Evolutionary conservation across 352 stramenopile genomes (phyloP).

Genomic region (Plasmopara viticola): DNA sequence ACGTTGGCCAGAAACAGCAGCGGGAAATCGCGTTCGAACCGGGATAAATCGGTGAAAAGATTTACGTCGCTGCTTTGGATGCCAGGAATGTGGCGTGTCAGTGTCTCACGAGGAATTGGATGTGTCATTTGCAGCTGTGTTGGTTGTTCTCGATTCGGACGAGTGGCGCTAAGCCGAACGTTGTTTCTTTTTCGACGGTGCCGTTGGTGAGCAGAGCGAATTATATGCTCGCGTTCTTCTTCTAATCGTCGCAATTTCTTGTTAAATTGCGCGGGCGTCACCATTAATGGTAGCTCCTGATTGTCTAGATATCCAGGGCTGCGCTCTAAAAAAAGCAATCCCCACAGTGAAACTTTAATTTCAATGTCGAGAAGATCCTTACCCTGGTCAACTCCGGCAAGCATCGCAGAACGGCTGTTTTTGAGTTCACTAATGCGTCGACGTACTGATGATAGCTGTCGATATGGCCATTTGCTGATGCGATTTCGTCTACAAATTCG

Average conservation of each 20-base stretch:
- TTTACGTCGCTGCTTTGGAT: slow-evolving; percentile 3
- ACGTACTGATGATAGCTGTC: slow-evolving; percentile 53
- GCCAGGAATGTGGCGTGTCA: slow-evolving; percentile 5
- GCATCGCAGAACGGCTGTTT: slow-evolving; percentile 1
- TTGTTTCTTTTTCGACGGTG: not conserved
- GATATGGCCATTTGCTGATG: slow-evolving; percentile 71
- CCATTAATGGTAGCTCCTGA: not conserved
- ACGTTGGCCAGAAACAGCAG: slow-evolving; percentile 28
- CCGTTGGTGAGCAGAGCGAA: slow-evolving; percentile 16
- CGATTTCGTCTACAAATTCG: slow-evolving; percentile 66
- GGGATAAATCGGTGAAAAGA: slow-evolving; percentile 1
- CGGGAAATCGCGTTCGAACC: slow-evolving; percentile 21
- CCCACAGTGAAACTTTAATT: not conserved
- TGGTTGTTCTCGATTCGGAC: not conserved
- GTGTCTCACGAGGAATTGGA: slow-evolving; percentile 2
- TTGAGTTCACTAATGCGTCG: slow-evolving; percentile 41
- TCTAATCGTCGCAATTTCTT: slow-evolving; percentile 21
- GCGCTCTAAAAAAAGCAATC: slow-evolving; percentile 2
- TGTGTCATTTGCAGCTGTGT: not conserved
- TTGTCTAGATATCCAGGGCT: not conserved
- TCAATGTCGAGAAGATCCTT: slow-evolving; percentile 1
- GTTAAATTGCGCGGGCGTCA: slow-evolving; percentile 7
- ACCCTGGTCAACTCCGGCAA: slow-evolving; percentile 2
- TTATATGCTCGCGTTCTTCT: slow-evolving; percentile 27
- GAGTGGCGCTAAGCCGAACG: not conserved